phyloP scores from a whole-genome alignment of 164 flowering plant genomes.

The Kalanchoe fedtschenkoi region DNA sequence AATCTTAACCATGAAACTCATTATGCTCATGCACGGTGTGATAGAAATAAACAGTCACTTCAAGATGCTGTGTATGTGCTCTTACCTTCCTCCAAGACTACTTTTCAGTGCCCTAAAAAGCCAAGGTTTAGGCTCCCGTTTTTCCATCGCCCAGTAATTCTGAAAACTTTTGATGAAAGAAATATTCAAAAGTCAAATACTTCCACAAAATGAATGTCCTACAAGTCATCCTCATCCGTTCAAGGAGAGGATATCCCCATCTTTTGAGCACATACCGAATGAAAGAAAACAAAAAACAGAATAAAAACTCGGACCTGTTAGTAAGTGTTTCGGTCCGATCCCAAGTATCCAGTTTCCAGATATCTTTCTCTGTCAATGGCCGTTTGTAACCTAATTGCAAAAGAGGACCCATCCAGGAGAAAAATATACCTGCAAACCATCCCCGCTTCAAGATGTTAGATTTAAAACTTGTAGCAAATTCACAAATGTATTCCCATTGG shows the following conservation, averaged over 20 bases:
- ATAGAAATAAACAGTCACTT: background rate
- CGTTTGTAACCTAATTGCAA: conserved; percentile 67
- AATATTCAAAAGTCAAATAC: background rate
- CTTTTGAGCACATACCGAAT: background rate
- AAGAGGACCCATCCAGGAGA: conserved; percentile 78
- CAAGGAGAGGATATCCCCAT: conserved; percentile 6
- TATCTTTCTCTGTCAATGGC: conserved; percentile 89
- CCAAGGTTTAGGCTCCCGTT: conserved; percentile 75
- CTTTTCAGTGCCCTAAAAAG: conserved; percentile 71
- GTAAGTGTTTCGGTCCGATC: conserved; percentile 76
- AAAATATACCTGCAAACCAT: conserved; percentile 38
- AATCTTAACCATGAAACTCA: background rate
- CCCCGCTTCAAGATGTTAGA: background rate
- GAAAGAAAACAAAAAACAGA: background rate
- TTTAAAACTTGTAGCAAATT: background rate
- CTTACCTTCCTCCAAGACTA: conserved; percentile 83
- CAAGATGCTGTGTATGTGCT: background rate
- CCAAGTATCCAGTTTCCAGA: conserved; percentile 95
- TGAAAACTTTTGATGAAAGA: conserved; percentile 59
- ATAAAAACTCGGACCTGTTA: conserved; percentile 31
- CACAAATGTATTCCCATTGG: background rate
- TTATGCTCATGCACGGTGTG: background rate
- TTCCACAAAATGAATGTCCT: background rate
- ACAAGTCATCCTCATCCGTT: background rate
- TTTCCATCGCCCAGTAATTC: conserved; percentile 72